Base-by-base conservation (phyloP, 768 basidiomycete species). In the Boletellus emodensis region DNA sequence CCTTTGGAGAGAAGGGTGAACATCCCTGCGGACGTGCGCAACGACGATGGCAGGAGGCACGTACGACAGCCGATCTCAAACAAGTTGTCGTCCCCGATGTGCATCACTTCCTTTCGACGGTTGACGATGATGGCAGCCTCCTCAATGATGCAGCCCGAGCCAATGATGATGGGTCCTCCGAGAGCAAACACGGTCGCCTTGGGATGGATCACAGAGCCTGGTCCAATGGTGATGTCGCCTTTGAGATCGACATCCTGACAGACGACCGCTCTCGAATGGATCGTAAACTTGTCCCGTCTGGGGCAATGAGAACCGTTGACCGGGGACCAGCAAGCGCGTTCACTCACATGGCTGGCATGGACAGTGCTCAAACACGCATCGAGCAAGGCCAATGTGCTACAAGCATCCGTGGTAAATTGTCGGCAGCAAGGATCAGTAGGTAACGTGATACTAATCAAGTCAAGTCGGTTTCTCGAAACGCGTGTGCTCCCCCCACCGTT, bases 191-290 rank as follows among this genome's bases (percentile, higher is more conserved):
- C 90, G 20, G 91, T 91, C 1, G 90, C 92, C 65, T 94, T 92
- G 0, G 95, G 94, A 57, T 98, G 94, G 18, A 98, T 82, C 48
- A 97, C 84, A 0, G 87, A 86, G 83, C 90, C 88, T 64, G 89
- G 77, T 24, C 93, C 94, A 50, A 99, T 87, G 17, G 93, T 94
- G 47, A 95, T 89, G 61, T 94, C 88, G 44, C 96, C 95, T 65
- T 91, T 90, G 59, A 98, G 77, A 55, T 97, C 94, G 28, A 91
- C 90, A 72, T 96, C 94, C 63, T 92, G 88, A 64, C 90, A 92
- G 26, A 97, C 87, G 42, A 95, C 79, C 6, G 92, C 88, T 64
- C 85, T 91, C 3, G 93, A 89, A 57, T 95, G 91, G 40, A 96
- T 90, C 6, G 85, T 87, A 62, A 90, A 86, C 65, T 88, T 90